phyloP scores from a whole-genome alignment of 176 grass and related monocot species.

The sorghum (Sorghum bicolor) region DNA sequence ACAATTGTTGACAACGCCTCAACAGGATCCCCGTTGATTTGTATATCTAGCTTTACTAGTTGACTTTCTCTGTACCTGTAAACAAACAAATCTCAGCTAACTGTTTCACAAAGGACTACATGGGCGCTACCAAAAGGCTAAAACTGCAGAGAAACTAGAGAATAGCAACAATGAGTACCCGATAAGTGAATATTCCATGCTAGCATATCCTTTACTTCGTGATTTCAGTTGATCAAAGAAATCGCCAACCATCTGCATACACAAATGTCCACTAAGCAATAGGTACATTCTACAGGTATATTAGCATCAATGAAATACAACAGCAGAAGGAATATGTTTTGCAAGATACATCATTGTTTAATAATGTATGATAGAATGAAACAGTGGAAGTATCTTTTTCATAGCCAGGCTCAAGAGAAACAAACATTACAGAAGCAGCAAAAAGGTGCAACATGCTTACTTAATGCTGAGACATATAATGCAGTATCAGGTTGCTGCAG shows the following conservation, averaged over 20 bases:
- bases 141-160: neutral
- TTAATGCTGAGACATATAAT: neutral
- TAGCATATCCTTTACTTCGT: conserved; percentile 97
- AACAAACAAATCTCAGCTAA: conserved; percentile 6
- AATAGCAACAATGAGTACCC: conserved; percentile 43
- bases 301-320: conserved; percentile 7
- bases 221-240: conserved; percentile 99
- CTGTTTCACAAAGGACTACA: conserved; percentile 16
- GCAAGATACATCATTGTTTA: neutral
- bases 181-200: conserved; percentile 94
- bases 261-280: conserved; percentile 11
- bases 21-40: conserved; percentile 92
- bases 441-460: neutral
- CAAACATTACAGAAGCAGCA: conserved; percentile 20
- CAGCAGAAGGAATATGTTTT: conserved; percentile 1
- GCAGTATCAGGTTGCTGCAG: conserved; percentile 18
- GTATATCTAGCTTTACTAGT: conserved; percentile 89
- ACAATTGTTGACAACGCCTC: conserved; percentile 96
- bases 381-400: neutral
- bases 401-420: conserved; percentile 7
- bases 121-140: neutral
- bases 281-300: neutral
- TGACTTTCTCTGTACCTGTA: conserved; percentile 90
- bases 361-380: neutral
- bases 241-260: conserved; percentile 91